These are phyloP conservation scores for Boletus semigastroideus DNA, from an alignment of 1,284 basidiomycete species.

Conservation along the genomic window DNA sequence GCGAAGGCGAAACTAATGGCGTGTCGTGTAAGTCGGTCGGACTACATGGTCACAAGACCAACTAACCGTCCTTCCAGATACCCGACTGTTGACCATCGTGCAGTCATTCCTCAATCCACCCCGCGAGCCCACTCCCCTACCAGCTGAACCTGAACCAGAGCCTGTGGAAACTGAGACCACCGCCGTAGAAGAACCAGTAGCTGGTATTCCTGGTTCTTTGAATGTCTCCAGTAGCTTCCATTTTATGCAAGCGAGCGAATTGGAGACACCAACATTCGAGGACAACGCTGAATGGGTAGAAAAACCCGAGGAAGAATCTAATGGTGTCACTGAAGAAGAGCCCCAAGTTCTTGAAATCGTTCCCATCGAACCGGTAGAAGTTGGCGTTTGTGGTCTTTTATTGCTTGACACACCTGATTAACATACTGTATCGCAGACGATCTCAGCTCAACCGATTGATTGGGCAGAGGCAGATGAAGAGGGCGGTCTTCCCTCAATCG, in stretches of 20 bases:
- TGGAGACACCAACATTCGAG: constrained; percentile 53
- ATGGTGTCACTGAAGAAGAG: constrained; percentile 28
- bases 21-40: constrained; percentile 51
- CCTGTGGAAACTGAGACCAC: constrained; percentile 13
- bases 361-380: constrained; percentile 27
- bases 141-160: constrained; percentile 34
- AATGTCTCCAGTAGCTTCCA: constrained; percentile 56
- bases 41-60: neutral
- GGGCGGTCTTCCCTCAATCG: constrained; percentile 57
- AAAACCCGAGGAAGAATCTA: constrained; percentile 33
- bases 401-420: neutral
- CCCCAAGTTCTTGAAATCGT: constrained; percentile 31
- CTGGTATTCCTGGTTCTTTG: constrained; percentile 34
- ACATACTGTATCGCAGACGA: constrained; percentile 16
- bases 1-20: constrained; percentile 55
- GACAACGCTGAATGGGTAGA: constrained; percentile 54
- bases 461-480: constrained; percentile 59
- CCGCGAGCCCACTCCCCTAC: constrained; percentile 32
- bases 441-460: constrained; percentile 41
- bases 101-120: constrained; percentile 52
- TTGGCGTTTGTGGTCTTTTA: constrained; percentile 4
- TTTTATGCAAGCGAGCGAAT: constrained; percentile 77
- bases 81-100: constrained; percentile 56
- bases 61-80: constrained; percentile 40
- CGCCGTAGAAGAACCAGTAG: constrained; percentile 26